A percentile compares a stretch with the other conserved stretches of the same genome.
Conservation (phyloP, 805 yeast species). For the Metschnikowia cerradonensis region DNA sequence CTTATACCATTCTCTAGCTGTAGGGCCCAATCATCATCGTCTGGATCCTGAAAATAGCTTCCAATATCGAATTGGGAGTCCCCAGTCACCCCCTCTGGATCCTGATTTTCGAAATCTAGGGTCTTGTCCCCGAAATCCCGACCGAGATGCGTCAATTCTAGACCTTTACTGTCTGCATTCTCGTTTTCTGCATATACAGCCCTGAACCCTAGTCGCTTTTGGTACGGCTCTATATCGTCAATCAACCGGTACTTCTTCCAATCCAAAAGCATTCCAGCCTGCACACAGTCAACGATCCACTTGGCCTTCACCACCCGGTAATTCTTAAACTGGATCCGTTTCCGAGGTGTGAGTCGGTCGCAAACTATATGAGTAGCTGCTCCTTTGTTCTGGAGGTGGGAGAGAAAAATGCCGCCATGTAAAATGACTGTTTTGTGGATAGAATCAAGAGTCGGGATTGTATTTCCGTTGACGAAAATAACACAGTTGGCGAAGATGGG, state of each 20-base stretch:
- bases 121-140: no score
- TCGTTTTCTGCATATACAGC: not conserved
- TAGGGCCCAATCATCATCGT: no score
- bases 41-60: no score
- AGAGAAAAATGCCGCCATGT: constrained; percentile 77
- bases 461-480: constrained; percentile 85
- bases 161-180: no score
- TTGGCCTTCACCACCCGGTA: constrained; percentile 75
- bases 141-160: no score
- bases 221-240: constrained; percentile 51
- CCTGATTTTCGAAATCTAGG: no score
- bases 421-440: constrained; percentile 66
- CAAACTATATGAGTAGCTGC: constrained; percentile 84
- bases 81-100: no score
- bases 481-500: constrained; percentile 58
- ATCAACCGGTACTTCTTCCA: constrained; percentile 69
- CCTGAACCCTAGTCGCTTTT: constrained; percentile 33
- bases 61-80: no score
- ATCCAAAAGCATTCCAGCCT: constrained; percentile 43
- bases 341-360: constrained; percentile 70
- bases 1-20: no score
- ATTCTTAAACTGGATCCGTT: constrained; percentile 58
- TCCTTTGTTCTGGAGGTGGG: constrained; percentile 65
- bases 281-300: constrained; percentile 73
- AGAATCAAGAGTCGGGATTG: constrained; percentile 71